A percentile compares a stretch with the other conserved stretches of the same genome.
These are phyloP conservation scores for Polytrichum commune DNA, from an alignment of 225 moss, liverwort and hornwort genomes.

Conservation along the genomic window DNA sequence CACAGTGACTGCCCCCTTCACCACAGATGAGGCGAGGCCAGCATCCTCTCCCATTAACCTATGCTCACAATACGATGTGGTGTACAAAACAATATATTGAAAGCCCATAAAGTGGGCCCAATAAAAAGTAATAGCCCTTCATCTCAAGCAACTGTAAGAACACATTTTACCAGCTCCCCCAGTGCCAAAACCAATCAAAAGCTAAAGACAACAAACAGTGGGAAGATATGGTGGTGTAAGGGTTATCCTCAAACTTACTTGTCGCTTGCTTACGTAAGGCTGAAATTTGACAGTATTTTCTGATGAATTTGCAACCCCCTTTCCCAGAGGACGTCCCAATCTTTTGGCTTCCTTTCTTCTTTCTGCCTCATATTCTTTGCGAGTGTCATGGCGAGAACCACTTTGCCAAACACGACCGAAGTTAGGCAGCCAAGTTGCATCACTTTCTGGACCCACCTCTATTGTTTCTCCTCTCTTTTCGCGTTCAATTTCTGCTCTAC, in stretches of 20 bases:
- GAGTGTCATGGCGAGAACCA: constrained; percentile 84
- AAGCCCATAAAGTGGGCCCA: too few relatives aligned
- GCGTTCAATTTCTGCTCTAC: constrained; percentile 74
- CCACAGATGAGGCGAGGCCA: not conserved
- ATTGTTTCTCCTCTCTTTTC: constrained; percentile 52
- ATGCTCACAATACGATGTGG: too few relatives aligned
- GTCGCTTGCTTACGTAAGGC: constrained; percentile 82
- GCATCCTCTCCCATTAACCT: too few relatives aligned
- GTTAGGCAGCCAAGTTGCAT: constrained; percentile 78
- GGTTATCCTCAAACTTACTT: constrained; percentile 33
- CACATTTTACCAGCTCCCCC: too few relatives aligned
- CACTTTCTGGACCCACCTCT: constrained; percentile 27
- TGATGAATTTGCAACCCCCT: constrained; percentile 17
- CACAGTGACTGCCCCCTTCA: too few relatives aligned
- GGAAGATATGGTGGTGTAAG: too few relatives aligned
- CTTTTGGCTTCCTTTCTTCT: constrained; percentile 53
- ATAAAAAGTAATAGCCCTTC: too few relatives aligned
- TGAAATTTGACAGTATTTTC: constrained; percentile 34
- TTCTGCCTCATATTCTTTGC: constrained; percentile 93
- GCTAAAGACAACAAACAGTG: too few relatives aligned
- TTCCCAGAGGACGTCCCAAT: constrained; percentile 39
- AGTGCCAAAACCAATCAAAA: too few relatives aligned
- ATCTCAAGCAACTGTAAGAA: too few relatives aligned
- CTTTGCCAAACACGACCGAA: constrained; percentile 99
- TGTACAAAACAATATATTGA: too few relatives aligned